These are phyloP conservation scores for Heterobasidion parviporum DNA, from an alignment of 1,284 basidiomycete genomes.

Conservation along the genomic window DNA sequence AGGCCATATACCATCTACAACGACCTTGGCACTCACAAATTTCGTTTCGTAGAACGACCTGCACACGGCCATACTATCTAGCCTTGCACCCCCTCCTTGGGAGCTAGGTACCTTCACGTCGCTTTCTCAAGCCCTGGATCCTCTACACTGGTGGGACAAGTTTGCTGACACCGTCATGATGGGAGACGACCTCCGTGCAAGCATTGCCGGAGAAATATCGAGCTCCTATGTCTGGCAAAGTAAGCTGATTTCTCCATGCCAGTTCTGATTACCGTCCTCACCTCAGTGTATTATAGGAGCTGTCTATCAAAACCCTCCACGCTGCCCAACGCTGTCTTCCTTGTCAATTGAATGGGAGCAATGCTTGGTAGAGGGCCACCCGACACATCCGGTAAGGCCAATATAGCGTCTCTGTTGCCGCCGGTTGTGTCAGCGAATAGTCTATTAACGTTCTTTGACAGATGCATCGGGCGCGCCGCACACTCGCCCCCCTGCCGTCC, in stretches of 20 bases:
- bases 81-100: conserved; percentile 25
- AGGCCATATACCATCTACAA: background rate
- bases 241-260: conserved; percentile 10
- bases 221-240: conserved; percentile 44
- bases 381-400: conserved; percentile 39
- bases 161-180: conserved; percentile 32
- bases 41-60: conserved; percentile 4
- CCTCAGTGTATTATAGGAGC: conserved; percentile 18
- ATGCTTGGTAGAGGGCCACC: conserved; percentile 43
- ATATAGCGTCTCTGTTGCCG: background rate
- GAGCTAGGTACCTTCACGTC: conserved; percentile 20
- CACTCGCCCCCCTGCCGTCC: conserved; percentile 20
- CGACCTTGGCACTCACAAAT: background rate
- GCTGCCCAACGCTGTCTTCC: conserved; percentile 29
- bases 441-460: conserved; percentile 11
- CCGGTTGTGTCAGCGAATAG: background rate
- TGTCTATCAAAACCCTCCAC: conserved; percentile 32
- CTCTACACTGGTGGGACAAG: conserved; percentile 33
- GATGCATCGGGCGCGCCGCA: conserved; percentile 45
- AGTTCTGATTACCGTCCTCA: background rate
- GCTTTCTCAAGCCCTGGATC: conserved; percentile 22
- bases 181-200: conserved; percentile 23
- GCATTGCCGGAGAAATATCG: conserved; percentile 33
- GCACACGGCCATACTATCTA: conserved; percentile 18
- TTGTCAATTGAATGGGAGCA: conserved; percentile 45